Evolutionary conservation across 306 rosid genomes (phyloP).

Genomic region (Sechiopsis laciniata): DNA sequence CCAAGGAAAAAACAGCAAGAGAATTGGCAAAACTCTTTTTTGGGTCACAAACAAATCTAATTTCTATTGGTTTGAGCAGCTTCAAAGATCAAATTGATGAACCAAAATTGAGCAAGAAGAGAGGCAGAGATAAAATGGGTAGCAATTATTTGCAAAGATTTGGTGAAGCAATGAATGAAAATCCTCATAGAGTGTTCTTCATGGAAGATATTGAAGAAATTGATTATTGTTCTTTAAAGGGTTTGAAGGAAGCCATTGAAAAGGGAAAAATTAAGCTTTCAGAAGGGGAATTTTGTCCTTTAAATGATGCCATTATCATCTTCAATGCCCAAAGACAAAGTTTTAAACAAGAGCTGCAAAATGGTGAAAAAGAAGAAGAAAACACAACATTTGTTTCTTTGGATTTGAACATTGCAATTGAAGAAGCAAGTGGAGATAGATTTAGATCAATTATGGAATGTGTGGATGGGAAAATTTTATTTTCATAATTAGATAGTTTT

Average conservation of each 20-base stretch:
- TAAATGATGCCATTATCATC: constrained; percentile 70
- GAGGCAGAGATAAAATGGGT: constrained; percentile 47
- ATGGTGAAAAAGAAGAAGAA: constrained; percentile 22
- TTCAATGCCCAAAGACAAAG: constrained; percentile 45
- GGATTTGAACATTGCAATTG: constrained; percentile 67
- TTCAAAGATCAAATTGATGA: constrained; percentile 31
- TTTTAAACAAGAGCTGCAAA: constrained; percentile 26
- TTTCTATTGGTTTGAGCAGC: constrained; percentile 42
- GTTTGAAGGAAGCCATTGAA: constrained; percentile 53
- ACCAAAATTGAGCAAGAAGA: constrained; percentile 37
- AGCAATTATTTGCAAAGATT: constrained; percentile 50
- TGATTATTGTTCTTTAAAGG: constrained; percentile 52
- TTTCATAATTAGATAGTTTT: constrained; percentile 25
- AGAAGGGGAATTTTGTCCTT: constrained; percentile 47
- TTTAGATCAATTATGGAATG: constrained; percentile 39
- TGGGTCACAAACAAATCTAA: constrained; percentile 52
- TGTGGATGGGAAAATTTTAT: constrained; percentile 48
- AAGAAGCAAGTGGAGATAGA: constrained; percentile 26
- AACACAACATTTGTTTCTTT: background rate
- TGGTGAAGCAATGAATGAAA: constrained; percentile 72
- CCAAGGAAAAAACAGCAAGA: constrained; percentile 62
- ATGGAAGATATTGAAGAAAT: constrained; percentile 63
- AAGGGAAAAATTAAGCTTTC: constrained; percentile 49
- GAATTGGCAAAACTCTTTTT: constrained; percentile 63
- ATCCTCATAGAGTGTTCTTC: constrained; percentile 74